Conservation (phyloP, 257 asterid species). For the Nicotiana obtusifolia region DNA sequence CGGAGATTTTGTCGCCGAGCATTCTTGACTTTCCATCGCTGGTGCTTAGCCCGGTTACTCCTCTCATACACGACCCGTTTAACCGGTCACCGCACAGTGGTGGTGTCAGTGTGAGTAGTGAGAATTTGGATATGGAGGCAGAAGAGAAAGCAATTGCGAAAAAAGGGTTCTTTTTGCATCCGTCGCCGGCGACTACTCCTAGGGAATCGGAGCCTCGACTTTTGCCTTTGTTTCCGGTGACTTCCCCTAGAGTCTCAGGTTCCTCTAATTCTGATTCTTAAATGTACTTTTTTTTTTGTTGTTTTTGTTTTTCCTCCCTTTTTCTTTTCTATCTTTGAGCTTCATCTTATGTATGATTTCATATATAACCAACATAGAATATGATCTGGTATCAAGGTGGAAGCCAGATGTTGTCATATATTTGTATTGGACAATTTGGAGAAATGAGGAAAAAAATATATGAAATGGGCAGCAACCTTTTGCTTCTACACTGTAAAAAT, state of each 20-base stretch:
- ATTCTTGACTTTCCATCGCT: slow-evolving; percentile 81
- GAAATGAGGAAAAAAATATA: slow-evolving; percentile 14
- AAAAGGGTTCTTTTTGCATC: slow-evolving; percentile 73
- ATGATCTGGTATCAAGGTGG: slow-evolving; percentile 35
- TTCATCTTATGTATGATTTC: slow-evolving; percentile 33
- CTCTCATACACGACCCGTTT: slow-evolving; percentile 81
- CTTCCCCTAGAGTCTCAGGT: slow-evolving; percentile 68
- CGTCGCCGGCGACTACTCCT: slow-evolving; percentile 79
- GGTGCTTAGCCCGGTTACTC: slow-evolving; percentile 90
- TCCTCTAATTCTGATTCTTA: slow-evolving; percentile 44
- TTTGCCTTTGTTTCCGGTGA: slow-evolving; percentile 71
- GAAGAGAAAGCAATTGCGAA: slow-evolving; percentile 77
- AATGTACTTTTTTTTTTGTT: slow-evolving; percentile 22
- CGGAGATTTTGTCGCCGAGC: slow-evolving; percentile 74
- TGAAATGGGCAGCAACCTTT: slow-evolving; percentile 12
- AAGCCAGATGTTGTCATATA: slow-evolving; percentile 19
- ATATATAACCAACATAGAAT: slow-evolving; percentile 41
- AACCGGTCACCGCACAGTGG: slow-evolving; percentile 31
- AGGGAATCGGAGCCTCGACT: slow-evolving; percentile 88
- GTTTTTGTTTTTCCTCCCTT: not conserved
- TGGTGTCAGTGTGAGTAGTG: not conserved
- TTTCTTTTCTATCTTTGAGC: not conserved
- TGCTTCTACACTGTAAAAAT: not conserved
- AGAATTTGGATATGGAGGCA: slow-evolving; percentile 44
- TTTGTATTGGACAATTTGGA: slow-evolving; percentile 28